Evolutionary conservation across 148 eudicot species (phyloP).

Genomic region (Dianthus caryophyllus): DNA sequence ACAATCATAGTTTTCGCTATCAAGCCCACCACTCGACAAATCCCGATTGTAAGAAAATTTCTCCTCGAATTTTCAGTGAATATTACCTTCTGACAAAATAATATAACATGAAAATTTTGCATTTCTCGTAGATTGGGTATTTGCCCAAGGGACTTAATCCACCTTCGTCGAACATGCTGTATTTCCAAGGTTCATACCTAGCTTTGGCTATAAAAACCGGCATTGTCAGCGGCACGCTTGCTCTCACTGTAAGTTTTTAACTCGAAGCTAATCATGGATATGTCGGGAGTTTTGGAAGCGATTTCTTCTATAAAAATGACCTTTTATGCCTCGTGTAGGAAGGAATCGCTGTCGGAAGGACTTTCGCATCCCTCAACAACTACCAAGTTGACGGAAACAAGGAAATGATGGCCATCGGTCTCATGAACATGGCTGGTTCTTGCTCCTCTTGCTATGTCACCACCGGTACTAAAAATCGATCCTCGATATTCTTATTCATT

Average conservation of each 20-base stretch:
- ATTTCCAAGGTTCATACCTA: constrained; percentile 53
- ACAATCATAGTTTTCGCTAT: constrained; percentile 55
- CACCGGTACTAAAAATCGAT: constrained; percentile 42
- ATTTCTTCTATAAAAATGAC: constrained; percentile 10
- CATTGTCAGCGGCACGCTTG: constrained; percentile 70
- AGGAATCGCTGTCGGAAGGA: constrained; percentile 98
- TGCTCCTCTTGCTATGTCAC: constrained; percentile 92
- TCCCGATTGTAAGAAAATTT: constrained; percentile 54
- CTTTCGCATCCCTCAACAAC: constrained; percentile 78
- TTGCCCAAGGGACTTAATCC: constrained; percentile 85
- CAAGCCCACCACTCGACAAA: constrained; percentile 46
- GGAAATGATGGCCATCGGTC: constrained; percentile 97
- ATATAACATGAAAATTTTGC: too few species aligned
- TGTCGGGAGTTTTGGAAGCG: not conserved
- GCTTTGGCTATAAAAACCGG: constrained; percentile 77
- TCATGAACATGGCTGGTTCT: constrained; percentile 96
- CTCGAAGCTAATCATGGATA: not conserved
- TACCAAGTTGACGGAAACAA: constrained; percentile 98
- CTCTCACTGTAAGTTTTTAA: constrained; percentile 69
- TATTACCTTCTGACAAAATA: not conserved
- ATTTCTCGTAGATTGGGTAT: constrained; percentile 70
- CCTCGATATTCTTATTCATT: too few species aligned
- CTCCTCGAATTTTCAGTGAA: not conserved
- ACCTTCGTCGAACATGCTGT: constrained; percentile 69
- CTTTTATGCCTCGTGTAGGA: constrained; percentile 40